Conservation (phyloP, 345 rosid genomes). For the Arabidopsis suecica region DNA sequence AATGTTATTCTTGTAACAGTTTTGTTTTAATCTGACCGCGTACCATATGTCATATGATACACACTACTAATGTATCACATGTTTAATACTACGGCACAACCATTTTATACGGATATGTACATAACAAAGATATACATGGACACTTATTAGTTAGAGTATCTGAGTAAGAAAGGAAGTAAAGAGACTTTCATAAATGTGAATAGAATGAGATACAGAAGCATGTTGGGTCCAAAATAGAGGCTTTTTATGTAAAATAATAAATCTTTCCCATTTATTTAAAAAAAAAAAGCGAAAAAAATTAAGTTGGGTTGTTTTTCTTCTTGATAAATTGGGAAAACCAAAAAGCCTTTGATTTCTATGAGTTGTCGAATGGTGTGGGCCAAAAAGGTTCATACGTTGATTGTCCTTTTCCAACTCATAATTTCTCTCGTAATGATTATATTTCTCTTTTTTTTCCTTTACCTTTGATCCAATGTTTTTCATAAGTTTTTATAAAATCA, state of each 20-base stretch:
- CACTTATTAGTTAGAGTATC: slow-evolving; percentile 30
- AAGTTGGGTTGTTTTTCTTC: slow-evolving; percentile 32
- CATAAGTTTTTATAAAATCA: not conserved
- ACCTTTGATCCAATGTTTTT: slow-evolving; percentile 40
- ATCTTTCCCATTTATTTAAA: slow-evolving; percentile 12
- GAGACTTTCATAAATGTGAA: slow-evolving; percentile 48
- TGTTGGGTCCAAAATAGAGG: slow-evolving; percentile 77
- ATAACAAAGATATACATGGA: slow-evolving; percentile 1
- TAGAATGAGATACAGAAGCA: slow-evolving; percentile 40
- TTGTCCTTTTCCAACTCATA: slow-evolving; percentile 66
- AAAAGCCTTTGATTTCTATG: slow-evolving; percentile 59
- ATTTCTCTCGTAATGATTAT: slow-evolving; percentile 61
- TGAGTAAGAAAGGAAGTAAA: slow-evolving; percentile 34
- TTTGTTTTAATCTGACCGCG: not conserved
- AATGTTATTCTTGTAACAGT: not conserved
- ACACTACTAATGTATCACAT: not conserved
- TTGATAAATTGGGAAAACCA: slow-evolving; percentile 46
- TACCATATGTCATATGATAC: not conserved
- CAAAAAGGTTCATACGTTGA: slow-evolving; percentile 53
- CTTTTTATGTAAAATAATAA: slow-evolving; percentile 57
- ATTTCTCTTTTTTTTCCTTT: slow-evolving; percentile 22
- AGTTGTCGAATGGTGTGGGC: slow-evolving; percentile 63
- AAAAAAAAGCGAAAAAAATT: slow-evolving; percentile 19
- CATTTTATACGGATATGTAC: slow-evolving; percentile 6
- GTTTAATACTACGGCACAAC: not conserved